Base-by-base conservation (phyloP, 2,329 filamentous ascomycete species). In the Stachybotrys chlorohalonatus region DNA sequence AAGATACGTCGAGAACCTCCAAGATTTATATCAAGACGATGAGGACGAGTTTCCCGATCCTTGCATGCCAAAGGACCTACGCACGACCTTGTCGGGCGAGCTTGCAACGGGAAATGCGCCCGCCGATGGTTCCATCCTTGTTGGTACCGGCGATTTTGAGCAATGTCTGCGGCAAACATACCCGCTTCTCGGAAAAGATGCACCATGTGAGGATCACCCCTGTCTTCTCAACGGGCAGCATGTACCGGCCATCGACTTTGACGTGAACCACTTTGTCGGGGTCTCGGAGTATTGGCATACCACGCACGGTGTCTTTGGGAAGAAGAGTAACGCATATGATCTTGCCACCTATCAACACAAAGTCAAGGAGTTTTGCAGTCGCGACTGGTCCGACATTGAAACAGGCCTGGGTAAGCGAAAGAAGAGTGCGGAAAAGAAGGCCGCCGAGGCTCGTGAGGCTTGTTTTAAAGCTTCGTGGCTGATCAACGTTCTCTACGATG, bases 281-380 rank as follows among this genome's bases (percentile, higher is more conserved):
- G 93, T 99, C 4, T 97, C 93, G 1, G 94, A 99, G 67, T 99
- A 95, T 71, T 99, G 94, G 93, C 94, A 99, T 69, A 95, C 93
- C 0, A 99, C 94, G 0, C 94, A 99, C 63, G 91, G 94, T 54
- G 86, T 97, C 2, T 97, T 99, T 63, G 84, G 84, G 5, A 84
- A 89, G 59, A 80, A 82, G 57, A 86, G 89, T 60, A 89, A 91
- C 61, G 84, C 89, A 0, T 99, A 97, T 68, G 91, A 97, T 64
- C 89, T 96, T 61, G 82, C 86, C 57, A 91, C 88, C 0, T 99
- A 97, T 63, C 92, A 97, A 66, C 78, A 86, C 58, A 84, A 87
- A 42, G 94, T 97, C 5, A 80, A 85, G 57, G 82, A 89, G 7
- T 97, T 95, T 64, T 99, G 94, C 69, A 86, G 82, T 49, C 84